Percentiles rank a stretch among this genome's conserved stretches.
These are phyloP conservation scores for Aspergillus oerlinghausenensis DNA, from an alignment of 2,329 filamentous ascomycete genomes.

Conservation along the genomic window DNA sequence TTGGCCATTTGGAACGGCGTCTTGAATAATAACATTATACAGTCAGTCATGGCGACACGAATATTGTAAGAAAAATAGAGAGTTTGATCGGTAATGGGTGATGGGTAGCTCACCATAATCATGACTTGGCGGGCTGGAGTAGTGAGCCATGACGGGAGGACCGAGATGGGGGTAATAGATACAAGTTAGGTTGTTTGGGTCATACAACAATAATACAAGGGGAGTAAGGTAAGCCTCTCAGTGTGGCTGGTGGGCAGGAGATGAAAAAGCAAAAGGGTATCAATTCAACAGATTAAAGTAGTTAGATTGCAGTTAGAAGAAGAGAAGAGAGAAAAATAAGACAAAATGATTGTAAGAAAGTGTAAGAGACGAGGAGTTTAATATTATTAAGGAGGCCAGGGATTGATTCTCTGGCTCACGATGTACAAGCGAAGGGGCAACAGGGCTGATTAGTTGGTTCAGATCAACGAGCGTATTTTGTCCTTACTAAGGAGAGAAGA, in stretches of 20 bases:
- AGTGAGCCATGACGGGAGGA: background rate
- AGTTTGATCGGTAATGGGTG: background rate
- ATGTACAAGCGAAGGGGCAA: background rate
- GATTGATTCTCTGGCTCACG: background rate
- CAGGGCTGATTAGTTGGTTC: background rate
- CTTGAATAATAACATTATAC: conserved; percentile 2
- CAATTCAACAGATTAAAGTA: background rate
- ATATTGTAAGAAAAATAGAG: background rate
- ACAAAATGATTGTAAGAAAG: background rate
- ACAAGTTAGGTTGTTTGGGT: background rate
- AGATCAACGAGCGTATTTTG: background rate
- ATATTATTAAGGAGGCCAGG: background rate
- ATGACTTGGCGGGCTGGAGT: background rate
- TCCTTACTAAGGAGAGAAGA: background rate
- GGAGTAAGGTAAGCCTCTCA: background rate
- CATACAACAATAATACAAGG: background rate
- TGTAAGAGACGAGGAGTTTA: background rate
- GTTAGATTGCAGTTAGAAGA: background rate
- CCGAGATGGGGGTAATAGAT: background rate
- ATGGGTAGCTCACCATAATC: background rate
- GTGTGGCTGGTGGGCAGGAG: background rate
- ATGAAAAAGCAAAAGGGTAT: background rate
- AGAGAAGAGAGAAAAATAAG: background rate
- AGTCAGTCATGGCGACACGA: background rate
- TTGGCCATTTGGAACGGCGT: conserved; percentile 19